phyloP scores from a whole-genome alignment of 176 grass and related monocot species.

The Aegilops umbellulata region DNA sequence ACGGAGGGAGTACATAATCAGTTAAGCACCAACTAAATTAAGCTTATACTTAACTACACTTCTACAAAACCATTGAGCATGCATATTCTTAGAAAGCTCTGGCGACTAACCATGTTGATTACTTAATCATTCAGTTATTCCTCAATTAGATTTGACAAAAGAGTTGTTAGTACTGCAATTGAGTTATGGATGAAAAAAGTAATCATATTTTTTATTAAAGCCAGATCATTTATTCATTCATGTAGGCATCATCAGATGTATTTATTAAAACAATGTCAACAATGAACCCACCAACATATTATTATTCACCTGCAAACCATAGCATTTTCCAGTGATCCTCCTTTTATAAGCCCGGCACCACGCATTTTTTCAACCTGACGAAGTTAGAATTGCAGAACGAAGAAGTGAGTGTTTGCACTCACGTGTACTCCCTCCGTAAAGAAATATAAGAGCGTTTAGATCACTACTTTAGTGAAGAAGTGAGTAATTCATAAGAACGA shows the following conservation, averaged over 20 bases:
- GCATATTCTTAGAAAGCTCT: conserved; percentile 11
- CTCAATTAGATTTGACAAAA: conserved; percentile 12
- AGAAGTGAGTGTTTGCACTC: not conserved
- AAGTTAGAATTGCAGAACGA: conserved; percentile 11
- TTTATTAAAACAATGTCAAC: not conserved
- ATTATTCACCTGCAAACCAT: conserved; percentile 79
- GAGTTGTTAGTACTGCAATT: not conserved
- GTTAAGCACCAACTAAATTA: not conserved
- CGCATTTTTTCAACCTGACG: conserved; percentile 62
- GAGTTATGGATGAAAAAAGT: not conserved
- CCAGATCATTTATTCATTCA: not conserved
- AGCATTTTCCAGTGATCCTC: conserved; percentile 88
- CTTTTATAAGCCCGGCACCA: conserved; percentile 77
- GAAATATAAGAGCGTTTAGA: too few relatives aligned
- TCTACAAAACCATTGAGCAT: not conserved
- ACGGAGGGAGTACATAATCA: too few relatives aligned
- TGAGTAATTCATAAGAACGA: not conserved
- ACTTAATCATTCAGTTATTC: not conserved
- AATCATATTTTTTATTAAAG: not conserved
- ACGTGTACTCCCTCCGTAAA: too few relatives aligned
- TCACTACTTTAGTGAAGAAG: not conserved
- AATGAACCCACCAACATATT: conserved; percentile 3
- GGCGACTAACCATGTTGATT: not conserved
- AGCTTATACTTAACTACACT: conserved; percentile 1
- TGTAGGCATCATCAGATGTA: not conserved